phyloP scores from a whole-genome alignment of 2,329 filamentous ascomycete species.

The Basipetospora chlamydospora region DNA sequence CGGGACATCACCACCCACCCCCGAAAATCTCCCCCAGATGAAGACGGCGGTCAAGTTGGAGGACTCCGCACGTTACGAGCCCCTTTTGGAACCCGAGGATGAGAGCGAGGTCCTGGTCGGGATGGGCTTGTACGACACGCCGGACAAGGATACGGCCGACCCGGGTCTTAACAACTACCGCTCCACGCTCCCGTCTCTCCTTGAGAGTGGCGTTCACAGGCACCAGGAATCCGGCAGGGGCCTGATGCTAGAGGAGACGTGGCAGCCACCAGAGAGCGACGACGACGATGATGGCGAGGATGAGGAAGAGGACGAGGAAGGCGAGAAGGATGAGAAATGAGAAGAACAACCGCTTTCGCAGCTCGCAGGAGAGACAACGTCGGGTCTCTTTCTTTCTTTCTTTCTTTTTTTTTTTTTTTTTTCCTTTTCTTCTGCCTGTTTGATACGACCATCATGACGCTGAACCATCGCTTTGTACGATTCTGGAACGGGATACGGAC shows the following conservation, averaged over 20 bases:
- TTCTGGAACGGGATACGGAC: too few relatives aligned
- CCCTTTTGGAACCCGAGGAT: constrained; percentile 40
- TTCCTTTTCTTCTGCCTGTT: too few relatives aligned
- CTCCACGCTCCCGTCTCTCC: constrained; percentile 37
- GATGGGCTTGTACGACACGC: constrained; percentile 67
- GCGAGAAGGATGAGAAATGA: constrained; percentile 31
- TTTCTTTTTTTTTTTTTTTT: too few relatives aligned
- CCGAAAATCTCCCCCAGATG: constrained; percentile 40
- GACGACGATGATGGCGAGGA: too few relatives aligned
- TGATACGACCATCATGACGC: too few relatives aligned
- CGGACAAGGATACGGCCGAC: constrained; percentile 39
- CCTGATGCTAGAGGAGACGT: constrained; percentile 69
- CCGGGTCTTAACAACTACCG: constrained; percentile 38
- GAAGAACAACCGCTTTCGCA: too few relatives aligned
- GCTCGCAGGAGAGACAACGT: too few relatives aligned
- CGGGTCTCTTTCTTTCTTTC: too few relatives aligned
- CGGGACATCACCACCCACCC: constrained; percentile 41
- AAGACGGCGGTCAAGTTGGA: constrained; percentile 30
- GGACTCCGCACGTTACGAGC: constrained; percentile 32
- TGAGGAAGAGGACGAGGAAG: neutral
- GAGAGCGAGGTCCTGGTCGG: constrained; percentile 63
- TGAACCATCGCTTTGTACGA: too few relatives aligned
- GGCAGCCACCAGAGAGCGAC: constrained; percentile 52
- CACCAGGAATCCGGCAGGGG: constrained; percentile 43
- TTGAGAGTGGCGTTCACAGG: constrained; percentile 19